Base-by-base conservation (phyloP, 2,329 filamentous ascomycete genomes). In the Penicillium occitanis region DNA sequence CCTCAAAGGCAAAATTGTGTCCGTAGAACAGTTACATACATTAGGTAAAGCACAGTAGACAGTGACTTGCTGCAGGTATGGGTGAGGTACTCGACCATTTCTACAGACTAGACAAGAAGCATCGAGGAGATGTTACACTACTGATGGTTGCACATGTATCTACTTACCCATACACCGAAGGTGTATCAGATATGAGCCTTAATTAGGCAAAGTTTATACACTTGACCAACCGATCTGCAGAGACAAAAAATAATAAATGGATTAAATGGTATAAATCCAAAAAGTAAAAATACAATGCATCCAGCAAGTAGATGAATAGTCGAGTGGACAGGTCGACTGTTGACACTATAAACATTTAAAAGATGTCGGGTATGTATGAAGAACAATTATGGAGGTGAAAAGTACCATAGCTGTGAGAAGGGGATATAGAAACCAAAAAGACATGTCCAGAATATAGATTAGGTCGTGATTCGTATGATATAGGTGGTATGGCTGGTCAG, bases 381-480 rank as follows among this genome's bases (percentile, higher is more conserved):
- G 7, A 65, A 40, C 19, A 22, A 57, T 11, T 25, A 57, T 57
- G 33, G 53, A 40, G 11, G 19, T 13, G 11, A 14, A 57, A 40
- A 22, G n/a, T 2, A 14, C 19, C 53, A 40, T 22, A 17, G 33
- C 33, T 57, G 53, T 57, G 33, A 57, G 14, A 37, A 57, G 7
- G 14, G 28, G 8, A 33, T 53, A 57, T 22, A 40, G 11, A 57
- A 55, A 19, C 17, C 17, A 55, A 40, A 37, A 57, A 25, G 11
- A 44, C 58, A 61, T 61, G 58, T 61, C 58, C 53, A 37, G 30
- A 33, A 40, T 44, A 53, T 55, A 60, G 25, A 60, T 60, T 60
- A 46, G 19, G 22, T 60, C 62, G 62, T 64, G 62, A 64, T 64
- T 64, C 62, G 62, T 64, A 48, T 58, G 53, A 62, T 53, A 28